Base-by-base conservation (phyloP, 1,284 basidiomycete genomes). In the Abortiporus biennis region DNA sequence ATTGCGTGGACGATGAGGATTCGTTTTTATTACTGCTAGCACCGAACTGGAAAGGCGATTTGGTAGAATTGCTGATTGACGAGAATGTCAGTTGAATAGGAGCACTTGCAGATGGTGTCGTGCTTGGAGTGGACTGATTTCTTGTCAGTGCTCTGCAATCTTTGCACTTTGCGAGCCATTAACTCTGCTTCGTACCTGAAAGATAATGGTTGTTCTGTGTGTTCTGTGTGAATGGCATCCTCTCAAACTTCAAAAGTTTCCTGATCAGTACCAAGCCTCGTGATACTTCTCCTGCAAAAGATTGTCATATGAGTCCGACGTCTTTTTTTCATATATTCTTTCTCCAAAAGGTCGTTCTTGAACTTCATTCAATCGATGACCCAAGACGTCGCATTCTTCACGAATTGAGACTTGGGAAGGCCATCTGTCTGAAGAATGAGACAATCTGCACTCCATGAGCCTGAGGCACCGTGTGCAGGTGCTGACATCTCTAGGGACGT, bases 311-410 rank as follows among this genome's bases (percentile, higher is more conserved):
- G 2, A 58, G 43, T 48, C 71, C 69, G 9, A 74, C 62, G 1
- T 66, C 53, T 1, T 41, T 43, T 47, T 59, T 63, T 67, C 50
- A 1, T 39, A 52, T 24, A 72, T 64, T 5, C 51, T n/a, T 0
- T 40, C 16, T 0, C 66, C 67, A 44, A 74, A 74, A 0, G 51
- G 52, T 1, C 50, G 45, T 45, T 69, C 66, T 0, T 33, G 38
- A 1, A 63, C 54, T 25, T 62, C 49, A 5, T 48, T 47, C 17
- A 56, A 16, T 17, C 45, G 43, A 13, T 36, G 27, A 17, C 42
- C 46, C 4, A 39, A 32, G 4, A 15, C 17, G 27, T 47, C 41
- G 40, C 50, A 56, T 40, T 57, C 55, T 46, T 46, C 52, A 15
- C 64, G 60, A 2, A 68, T 56, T 16, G 46, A 57, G 17, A 68